Conservation (phyloP, 176 grass and related monocot genomes). For the Neostapfia colusana region DNA sequence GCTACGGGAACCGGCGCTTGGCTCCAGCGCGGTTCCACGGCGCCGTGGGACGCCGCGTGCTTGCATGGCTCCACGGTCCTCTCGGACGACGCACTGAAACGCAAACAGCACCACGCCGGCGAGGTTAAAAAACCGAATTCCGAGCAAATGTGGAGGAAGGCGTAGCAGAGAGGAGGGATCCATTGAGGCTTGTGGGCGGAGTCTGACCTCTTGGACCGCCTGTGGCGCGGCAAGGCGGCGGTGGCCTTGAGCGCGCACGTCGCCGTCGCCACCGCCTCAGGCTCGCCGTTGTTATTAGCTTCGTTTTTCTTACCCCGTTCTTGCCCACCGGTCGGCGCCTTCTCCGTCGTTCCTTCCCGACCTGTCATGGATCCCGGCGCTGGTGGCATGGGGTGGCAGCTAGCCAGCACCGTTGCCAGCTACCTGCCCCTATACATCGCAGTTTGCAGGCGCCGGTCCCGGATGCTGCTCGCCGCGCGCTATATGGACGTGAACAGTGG, state of each 20-base stretch:
- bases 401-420: not conserved
- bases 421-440: not conserved
- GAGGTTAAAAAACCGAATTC: not conserved
- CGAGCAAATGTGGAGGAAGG: not conserved
- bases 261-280: not conserved
- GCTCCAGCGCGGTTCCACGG: conserved; percentile 15
- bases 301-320: not conserved
- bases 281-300: not conserved
- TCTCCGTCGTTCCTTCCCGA: conserved; percentile 19
- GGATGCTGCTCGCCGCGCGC: conserved; percentile 16
- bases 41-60: conserved; percentile 31
- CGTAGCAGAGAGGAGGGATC: not conserved
- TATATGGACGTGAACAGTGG: conserved; percentile 36
- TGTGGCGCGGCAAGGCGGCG: conserved; percentile 38
- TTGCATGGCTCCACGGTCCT: conserved; percentile 46
- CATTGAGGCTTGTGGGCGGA: not conserved
- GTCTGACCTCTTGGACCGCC: conserved; percentile 64
- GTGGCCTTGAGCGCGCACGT: conserved; percentile 10
- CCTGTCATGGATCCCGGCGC: conserved; percentile 10
- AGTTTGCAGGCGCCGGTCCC: not conserved
- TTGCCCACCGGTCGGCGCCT: not conserved
- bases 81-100: conserved; percentile 59
- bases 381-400: not conserved
- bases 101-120: not conserved
- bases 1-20: conserved; percentile 19